Conservation (phyloP, 2,329 filamentous ascomycete genomes). For the Ceratocystis lukuohia region DNA sequence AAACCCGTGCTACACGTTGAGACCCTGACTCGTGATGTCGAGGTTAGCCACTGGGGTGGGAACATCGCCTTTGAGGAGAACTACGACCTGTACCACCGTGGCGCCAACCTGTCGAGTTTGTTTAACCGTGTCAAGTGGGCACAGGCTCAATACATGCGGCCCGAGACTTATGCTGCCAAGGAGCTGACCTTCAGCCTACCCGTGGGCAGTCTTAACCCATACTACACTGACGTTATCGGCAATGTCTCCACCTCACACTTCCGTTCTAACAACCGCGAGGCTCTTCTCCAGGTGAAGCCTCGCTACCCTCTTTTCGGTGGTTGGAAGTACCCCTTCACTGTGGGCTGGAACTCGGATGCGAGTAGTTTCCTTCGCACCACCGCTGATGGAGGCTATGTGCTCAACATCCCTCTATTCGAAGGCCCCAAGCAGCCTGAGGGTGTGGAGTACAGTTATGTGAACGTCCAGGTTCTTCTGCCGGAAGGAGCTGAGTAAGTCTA, state of each 20-base stretch:
- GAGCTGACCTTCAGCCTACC: slow-evolving; percentile 69
- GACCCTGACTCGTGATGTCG: slow-evolving; percentile 74
- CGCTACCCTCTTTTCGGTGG: slow-evolving; percentile 93
- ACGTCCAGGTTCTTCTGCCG: slow-evolving; percentile 71
- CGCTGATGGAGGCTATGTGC: slow-evolving; percentile 56
- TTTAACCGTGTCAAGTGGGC: slow-evolving; percentile 71
- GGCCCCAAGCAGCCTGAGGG: slow-evolving; percentile 79
- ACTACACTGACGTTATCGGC: slow-evolving; percentile 92
- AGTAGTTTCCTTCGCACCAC: slow-evolving; percentile 59
- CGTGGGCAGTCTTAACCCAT: slow-evolving; percentile 69
- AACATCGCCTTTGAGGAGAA: slow-evolving; percentile 92
- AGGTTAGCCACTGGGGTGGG: slow-evolving; percentile 96
- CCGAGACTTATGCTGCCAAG: slow-evolving; percentile 64
- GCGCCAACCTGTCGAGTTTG: slow-evolving; percentile 58
- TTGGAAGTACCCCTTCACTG: slow-evolving; percentile 95
- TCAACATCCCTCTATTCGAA: slow-evolving; percentile 87
- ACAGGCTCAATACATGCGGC: slow-evolving; percentile 59
- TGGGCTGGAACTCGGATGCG: slow-evolving; percentile 88
- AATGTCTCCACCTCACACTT: slow-evolving; percentile 93
- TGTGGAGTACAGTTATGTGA: slow-evolving; percentile 68
- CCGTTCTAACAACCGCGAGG: slow-evolving; percentile 61
- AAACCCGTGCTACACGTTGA: slow-evolving; percentile 75
- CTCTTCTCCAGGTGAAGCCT: slow-evolving; percentile 79
- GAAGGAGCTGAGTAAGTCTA: slow-evolving; percentile 69
- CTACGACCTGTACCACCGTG: slow-evolving; percentile 77